Evolutionary conservation across 139 green algal species (phyloP).

Genomic region (Chlamydomonas applanata): DNA sequence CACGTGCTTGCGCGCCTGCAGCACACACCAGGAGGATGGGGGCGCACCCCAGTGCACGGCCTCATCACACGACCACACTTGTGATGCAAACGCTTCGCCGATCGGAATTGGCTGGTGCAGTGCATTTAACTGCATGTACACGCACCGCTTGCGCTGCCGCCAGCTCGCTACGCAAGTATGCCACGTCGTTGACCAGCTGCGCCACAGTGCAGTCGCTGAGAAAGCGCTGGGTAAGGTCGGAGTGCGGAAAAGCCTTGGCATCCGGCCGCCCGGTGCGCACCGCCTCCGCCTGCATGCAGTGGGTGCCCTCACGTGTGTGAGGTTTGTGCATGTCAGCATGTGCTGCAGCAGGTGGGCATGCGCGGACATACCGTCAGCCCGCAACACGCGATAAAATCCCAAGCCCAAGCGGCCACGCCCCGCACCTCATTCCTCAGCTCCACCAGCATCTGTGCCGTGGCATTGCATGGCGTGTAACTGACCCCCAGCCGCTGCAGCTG

Average conservation of each 20-base stretch:
- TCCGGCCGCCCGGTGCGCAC: not conserved
- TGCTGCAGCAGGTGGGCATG: no score
- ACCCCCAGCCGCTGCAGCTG: not conserved
- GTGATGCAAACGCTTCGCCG: no score
- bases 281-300: not conserved
- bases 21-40: not conserved
- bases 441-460: not conserved
- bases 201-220: not conserved
- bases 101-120: no score
- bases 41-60: no score
- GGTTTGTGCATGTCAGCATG: no score
- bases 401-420: no score
- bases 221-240: not conserved
- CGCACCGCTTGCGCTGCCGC: not conserved
- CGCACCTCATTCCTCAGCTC: constrained; percentile 16
- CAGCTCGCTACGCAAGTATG: not conserved
- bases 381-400: no score
- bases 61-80: no score
- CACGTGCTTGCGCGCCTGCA: constrained; percentile 18
- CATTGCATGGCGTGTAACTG: constrained; percentile 1
- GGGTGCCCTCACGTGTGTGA: no score
- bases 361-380: no score
- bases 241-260: not conserved
- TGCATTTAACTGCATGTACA: no score
- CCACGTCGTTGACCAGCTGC: constrained; percentile 13